Evolutionary conservation across 164 flowering plant genomes (phyloP), one percentile per base, ranked within the genome.

Genomic region (Berberis thunbergii): DNA sequence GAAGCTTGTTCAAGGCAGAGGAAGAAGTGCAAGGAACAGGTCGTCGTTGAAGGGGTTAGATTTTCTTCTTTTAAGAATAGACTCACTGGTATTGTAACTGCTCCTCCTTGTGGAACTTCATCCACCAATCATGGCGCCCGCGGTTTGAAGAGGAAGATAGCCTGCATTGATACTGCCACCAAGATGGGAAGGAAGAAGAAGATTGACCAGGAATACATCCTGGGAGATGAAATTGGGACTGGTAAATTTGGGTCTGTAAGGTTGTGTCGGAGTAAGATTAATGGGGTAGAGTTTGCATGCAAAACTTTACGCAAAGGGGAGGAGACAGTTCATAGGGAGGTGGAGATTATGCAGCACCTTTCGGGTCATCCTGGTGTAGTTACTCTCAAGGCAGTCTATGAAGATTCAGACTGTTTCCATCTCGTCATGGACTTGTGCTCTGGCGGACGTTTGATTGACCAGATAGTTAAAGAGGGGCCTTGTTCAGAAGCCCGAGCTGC

Each of bases 331-430:
- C 98, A 90, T 60, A 61, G 87, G 66, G 98, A 93, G 69, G 96
- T 90, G 60, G 98, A 93, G 80, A 93, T 93, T 73, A 93, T 93
- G 97, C 98, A 93, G 78, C 97, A 93, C 49, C 74, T 90, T 4
- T 93, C 98, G 1, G 96, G 96, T 41, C 97, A 93, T 74, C 84
- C 85, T 0, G 85, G 97, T 59, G 86, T 93, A 63, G 97, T 93
- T 54, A 88, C 94, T 26, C 68, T 93, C 73, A 80, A 79, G 53
- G 88, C 95, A 0, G 98, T 90, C 40, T 93, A 85, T 72, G 96
- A 93, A 79, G 96, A 87, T 66, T 10, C 76, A 0, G 86, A 86
- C 2, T 77, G 74, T 69, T 90, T 88, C 72, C 96, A 93, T 77
- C 85, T 93, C 41, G 95, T 93, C 59, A 93, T 93, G 97, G 97